Percentiles rank a stretch among this genome's conserved stretches.
These are phyloP conservation scores for Trametes punicea DNA, from an alignment of 768 basidiomycete genomes.

Conservation along the genomic window DNA sequence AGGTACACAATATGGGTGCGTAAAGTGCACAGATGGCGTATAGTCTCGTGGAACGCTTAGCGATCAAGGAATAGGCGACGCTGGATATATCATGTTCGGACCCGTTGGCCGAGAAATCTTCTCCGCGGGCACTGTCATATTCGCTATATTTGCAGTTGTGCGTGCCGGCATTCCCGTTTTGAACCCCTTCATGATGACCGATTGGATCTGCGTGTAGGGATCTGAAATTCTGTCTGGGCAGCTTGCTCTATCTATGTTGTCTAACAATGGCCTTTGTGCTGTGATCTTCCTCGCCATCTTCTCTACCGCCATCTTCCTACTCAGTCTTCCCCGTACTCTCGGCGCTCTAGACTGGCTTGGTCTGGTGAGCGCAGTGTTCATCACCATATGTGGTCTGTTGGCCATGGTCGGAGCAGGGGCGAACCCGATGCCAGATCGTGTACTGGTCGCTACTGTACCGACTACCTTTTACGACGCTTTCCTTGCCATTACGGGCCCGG, in stretches of 20 bases:
- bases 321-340: slow-evolving; percentile 47
- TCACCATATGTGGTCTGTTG: slow-evolving; percentile 44
- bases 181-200: too few species aligned
- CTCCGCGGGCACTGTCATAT: slow-evolving; percentile 45
- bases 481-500: slow-evolving; percentile 51
- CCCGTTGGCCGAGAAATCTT: slow-evolving; percentile 45
- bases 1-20: slow-evolving; percentile 52
- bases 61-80: slow-evolving; percentile 38
- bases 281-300: slow-evolving; percentile 47
- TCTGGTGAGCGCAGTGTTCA: slow-evolving; percentile 39
- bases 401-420: slow-evolving; percentile 50
- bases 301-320: slow-evolving; percentile 38
- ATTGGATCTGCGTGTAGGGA: too few species aligned
- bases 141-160: slow-evolving; percentile 41
- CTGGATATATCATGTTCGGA: slow-evolving; percentile 48
- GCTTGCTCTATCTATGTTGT: slow-evolving; percentile 47
- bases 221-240: slow-evolving; percentile 50
- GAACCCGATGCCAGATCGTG: slow-evolving; percentile 42
- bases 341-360: slow-evolving; percentile 47
- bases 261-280: slow-evolving; percentile 46
- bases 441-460: slow-evolving; percentile 35
- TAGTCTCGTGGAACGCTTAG: neutral
- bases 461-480: slow-evolving; percentile 48
- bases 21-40: neutral
- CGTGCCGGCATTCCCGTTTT: neutral